Conservation (phyloP, 331 rosid genomes). For the Quercus phellos region DNA sequence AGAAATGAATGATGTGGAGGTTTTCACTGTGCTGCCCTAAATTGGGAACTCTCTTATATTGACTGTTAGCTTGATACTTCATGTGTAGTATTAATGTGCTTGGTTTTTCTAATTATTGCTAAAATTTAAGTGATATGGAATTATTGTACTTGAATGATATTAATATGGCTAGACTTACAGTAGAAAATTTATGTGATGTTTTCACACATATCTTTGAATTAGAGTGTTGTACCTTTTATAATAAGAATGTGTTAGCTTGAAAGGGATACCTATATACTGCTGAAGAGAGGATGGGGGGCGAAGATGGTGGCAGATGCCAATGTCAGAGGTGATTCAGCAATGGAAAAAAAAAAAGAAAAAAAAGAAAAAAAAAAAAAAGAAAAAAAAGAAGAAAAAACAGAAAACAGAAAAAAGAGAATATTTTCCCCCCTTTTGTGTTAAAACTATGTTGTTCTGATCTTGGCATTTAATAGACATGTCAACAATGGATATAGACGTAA, state of each 20-base stretch:
- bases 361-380: no score
- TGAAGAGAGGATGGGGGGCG: no score
- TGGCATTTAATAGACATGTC: no score
- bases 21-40: constrained; percentile 76
- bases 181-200: no score
- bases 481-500: no score
- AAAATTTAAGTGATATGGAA: neutral
- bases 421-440: no score
- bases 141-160: neutral
- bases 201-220: neutral
- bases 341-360: no score
- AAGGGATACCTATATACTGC: neutral
- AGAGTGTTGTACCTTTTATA: neutral
- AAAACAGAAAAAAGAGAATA: no score
- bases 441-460: no score
- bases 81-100: neutral
- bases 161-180: neutral
- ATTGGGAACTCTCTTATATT: neutral
- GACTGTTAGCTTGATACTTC: neutral
- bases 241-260: neutral
- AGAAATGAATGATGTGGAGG: constrained; percentile 65
- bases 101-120: neutral
- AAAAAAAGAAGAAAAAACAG: no score
- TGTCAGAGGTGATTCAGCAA: no score
- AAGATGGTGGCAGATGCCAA: no score